A percentile compares a stretch with the other conserved stretches of the same genome.
phyloP scores from a whole-genome alignment of 108 stramenopile genomes.

The Discostella stelligeroides region DNA sequence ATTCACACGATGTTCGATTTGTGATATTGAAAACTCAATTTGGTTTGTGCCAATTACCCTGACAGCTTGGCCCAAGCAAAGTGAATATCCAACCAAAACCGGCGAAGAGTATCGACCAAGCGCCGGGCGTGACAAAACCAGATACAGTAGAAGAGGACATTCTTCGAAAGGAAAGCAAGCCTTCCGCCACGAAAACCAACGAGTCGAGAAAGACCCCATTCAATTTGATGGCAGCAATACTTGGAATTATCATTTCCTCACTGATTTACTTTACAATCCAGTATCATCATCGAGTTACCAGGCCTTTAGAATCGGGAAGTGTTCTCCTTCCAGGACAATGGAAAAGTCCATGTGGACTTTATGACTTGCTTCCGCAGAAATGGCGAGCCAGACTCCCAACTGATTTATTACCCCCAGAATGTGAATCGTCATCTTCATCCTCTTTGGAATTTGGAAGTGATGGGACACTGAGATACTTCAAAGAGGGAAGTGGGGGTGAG shows the following conservation, averaged over 20 bases:
- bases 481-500: conserved; percentile 8
- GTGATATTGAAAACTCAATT: background rate
- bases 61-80: conserved; percentile 24
- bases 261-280: conserved; percentile 14
- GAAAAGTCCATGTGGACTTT: conserved; percentile 44
- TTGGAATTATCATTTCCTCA: conserved; percentile 10
- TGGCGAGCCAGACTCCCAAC: background rate
- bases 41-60: background rate
- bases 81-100: conserved; percentile 19
- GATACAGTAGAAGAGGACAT: conserved; percentile 17
- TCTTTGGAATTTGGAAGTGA: conserved; percentile 37
- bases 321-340: conserved; percentile 35
- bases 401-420: conserved; percentile 6
- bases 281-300: conserved; percentile 24
- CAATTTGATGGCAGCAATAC: conserved; percentile 7
- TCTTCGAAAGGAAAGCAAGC: background rate
- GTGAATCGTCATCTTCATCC: conserved; percentile 24
- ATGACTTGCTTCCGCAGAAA: conserved; percentile 30
- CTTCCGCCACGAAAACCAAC: background rate
- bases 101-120: background rate
- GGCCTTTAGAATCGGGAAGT: conserved; percentile 17
- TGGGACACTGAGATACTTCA: conserved; percentile 34
- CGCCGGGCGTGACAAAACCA: conserved; percentile 9
- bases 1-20: background rate
- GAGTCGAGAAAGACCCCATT: conserved; percentile 10